Conservation (phyloP, 768 basidiomycete species). For the Rhodotorula diobovata region DNA sequence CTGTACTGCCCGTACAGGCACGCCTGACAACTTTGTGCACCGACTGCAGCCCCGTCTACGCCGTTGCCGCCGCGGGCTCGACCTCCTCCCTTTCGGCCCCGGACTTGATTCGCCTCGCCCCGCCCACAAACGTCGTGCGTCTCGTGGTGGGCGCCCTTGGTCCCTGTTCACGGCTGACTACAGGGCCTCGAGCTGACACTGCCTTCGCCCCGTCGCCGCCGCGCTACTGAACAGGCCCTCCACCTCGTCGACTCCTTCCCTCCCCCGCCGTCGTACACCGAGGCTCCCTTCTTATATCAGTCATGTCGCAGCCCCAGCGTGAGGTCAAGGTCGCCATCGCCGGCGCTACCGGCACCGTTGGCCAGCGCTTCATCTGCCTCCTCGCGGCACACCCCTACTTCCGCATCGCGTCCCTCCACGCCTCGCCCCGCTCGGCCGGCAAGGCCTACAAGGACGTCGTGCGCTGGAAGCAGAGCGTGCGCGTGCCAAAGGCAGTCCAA, state of each 20-base stretch:
- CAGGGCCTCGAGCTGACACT: too few relatives aligned
- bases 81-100: neutral
- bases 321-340: slow-evolving; percentile 62
- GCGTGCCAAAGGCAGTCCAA: slow-evolving; percentile 64
- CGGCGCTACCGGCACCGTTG: slow-evolving; percentile 63
- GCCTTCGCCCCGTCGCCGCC: too few relatives aligned
- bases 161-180: too few relatives aligned
- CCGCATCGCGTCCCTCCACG: slow-evolving; percentile 75
- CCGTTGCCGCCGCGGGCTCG: neutral
- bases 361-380: slow-evolving; percentile 66
- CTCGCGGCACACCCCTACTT: slow-evolving; percentile 89
- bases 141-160: too few relatives aligned
- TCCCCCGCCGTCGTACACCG: neutral
- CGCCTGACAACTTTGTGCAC: neutral
- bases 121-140: neutral
- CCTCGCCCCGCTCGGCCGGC: slow-evolving; percentile 79
- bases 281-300: neutral
- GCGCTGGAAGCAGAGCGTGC: slow-evolving; percentile 77
- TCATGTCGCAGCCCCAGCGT: slow-evolving; percentile 18
- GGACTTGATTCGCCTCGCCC: neutral
- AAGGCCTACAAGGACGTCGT: slow-evolving; percentile 68
- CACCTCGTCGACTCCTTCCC: neutral
- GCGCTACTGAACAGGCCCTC: too few relatives aligned
- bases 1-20: fast-evolving
- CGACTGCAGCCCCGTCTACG: neutral